Evolutionary conservation across 2,329 filamentous ascomycete genomes (phyloP), one percentile per base, ranked within the genome.

Genomic region (Penicillium verrucosum): DNA sequence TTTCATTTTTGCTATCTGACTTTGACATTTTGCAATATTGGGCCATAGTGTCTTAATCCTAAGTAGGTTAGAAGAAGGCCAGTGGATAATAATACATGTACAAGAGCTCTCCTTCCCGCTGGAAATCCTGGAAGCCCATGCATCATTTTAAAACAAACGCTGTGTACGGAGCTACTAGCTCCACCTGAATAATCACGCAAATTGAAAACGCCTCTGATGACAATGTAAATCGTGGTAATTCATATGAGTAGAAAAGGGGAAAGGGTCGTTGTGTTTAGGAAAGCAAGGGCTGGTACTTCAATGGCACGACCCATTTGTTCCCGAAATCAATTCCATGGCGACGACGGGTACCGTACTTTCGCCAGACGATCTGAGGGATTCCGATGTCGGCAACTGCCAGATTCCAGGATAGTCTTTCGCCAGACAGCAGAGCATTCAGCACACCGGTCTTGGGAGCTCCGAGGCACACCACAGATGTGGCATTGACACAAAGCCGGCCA

Each of bases 311-410:
- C 93, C 93, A 97, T 62, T 87, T 85, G 58, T 87, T 86, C 25
- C 90, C 91, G 79, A 97, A 97, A 66, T 92, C 91, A 54, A 97
- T 88, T 0, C 92, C 92, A 62, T 90, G 87, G 21, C 92, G 85
- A 49, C 91, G 85, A 70, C 89, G 87, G 5, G 89, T 90, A 2
- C 90, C 89, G 1, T 89, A 89, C 71, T 91, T 91, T 69, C 88
- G 88, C 89, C 92, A 95, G 4, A 92, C 90, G 4, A 89, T 84
- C 56, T 90, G 87, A 2, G 86, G 87, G 14, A 97, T 84, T 0
- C 94, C 93, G 62, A 97, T 88, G 71, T 99, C 94, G 2, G 88
- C 91, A 12, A 97, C 84, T 69, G 86, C 90, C 1, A 97, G 78
- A 51, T 88, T 85, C 92, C 92, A 96, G 5, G 68, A 68, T 9